Evolutionary conservation across 2,329 filamentous ascomycete genomes (phyloP).

Genomic region (Aspergillus pseudoviridinutans): DNA sequence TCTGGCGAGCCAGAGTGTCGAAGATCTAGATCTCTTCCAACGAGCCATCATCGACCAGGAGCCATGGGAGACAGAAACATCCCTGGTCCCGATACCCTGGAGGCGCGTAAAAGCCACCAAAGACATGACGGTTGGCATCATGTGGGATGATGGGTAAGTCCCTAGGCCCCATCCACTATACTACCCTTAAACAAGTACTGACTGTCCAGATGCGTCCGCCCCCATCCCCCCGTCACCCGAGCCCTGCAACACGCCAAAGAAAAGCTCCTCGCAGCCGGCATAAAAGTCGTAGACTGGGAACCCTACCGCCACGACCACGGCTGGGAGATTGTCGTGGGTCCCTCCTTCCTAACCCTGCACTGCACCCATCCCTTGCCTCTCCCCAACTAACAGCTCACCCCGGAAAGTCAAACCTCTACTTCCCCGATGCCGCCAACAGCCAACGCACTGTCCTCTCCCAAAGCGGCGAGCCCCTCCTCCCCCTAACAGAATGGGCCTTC

Average conservation of each 20-base stretch:
- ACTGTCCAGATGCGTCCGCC: slow-evolving; percentile 48
- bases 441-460: slow-evolving; percentile 31
- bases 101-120: slow-evolving; percentile 19
- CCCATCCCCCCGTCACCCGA: slow-evolving; percentile 62
- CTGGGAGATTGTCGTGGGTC: slow-evolving; percentile 33
- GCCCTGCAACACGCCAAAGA: slow-evolving; percentile 20
- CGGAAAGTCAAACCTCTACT: slow-evolving; percentile 42
- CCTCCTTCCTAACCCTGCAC: neutral
- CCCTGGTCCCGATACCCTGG: slow-evolving; percentile 42
- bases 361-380: neutral
- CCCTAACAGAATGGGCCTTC: slow-evolving; percentile 42
- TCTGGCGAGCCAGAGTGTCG: slow-evolving; percentile 22
- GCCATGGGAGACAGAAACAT: slow-evolving; percentile 43
- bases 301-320: slow-evolving; percentile 31
- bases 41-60: slow-evolving; percentile 35
- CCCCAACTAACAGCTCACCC: slow-evolving; percentile 6
- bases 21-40: slow-evolving; percentile 38
- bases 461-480: slow-evolving; percentile 44
- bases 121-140: slow-evolving; percentile 49
- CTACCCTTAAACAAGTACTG: neutral
- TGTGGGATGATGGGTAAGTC: slow-evolving; percentile 58
- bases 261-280: slow-evolving; percentile 40
- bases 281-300: slow-evolving; percentile 39
- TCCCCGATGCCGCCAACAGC: slow-evolving; percentile 41
- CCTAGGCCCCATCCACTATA: neutral